phyloP scores from a whole-genome alignment of 2,329 filamentous ascomycete genomes.

The Colletotrichum sp. region DNA sequence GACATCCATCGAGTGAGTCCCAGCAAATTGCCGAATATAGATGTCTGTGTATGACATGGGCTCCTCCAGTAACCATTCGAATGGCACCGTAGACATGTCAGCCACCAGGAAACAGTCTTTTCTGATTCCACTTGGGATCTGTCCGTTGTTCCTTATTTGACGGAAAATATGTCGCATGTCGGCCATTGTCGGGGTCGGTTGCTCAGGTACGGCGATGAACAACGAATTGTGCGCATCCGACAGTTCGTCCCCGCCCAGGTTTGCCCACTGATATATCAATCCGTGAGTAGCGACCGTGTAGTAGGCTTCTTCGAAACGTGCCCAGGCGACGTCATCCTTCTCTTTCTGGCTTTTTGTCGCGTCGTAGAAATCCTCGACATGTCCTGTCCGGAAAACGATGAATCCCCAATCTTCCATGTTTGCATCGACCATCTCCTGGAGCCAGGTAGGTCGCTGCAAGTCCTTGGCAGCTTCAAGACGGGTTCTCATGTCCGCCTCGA shows the following conservation, averaged over 20 bases:
- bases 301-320: not conserved
- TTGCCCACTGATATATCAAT: not conserved
- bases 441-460: not conserved
- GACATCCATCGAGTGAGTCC: not conserved
- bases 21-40: not conserved
- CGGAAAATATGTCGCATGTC: not conserved
- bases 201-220: not conserved
- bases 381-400: not conserved
- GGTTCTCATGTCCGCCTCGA: not conserved
- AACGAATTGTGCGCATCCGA: not conserved
- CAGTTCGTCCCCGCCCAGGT: not conserved
- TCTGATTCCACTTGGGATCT: not conserved
- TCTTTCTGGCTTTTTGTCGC: not conserved
- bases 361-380: not conserved
- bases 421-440: not conserved
- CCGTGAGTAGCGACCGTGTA: not conserved
- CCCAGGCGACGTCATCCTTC: not conserved
- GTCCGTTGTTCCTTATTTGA: not conserved
- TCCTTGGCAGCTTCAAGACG: not conserved
- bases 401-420: not conserved
- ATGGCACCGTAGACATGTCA: not conserved
- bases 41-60: not conserved
- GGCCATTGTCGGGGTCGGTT: not conserved
- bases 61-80: not conserved
- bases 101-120: not conserved